A percentile compares a stretch with the other conserved stretches of the same genome.
Evolutionary conservation across 1,139 yeast species (phyloP).

Genomic region (Magnusiomyces magnusii): DNA sequence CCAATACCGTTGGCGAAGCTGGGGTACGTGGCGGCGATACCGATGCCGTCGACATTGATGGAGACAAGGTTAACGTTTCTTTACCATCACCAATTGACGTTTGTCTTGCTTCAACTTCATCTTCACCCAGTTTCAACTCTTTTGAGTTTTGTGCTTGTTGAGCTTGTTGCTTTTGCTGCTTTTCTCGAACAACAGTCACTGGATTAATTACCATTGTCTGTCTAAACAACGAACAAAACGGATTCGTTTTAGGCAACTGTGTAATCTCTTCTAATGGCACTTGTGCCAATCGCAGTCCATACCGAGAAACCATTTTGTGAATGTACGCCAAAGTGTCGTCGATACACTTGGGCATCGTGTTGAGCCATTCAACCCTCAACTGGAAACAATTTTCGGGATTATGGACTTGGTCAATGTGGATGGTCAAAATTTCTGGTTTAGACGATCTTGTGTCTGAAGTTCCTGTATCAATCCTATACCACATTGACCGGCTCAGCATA

Average conservation of each 20-base stretch:
- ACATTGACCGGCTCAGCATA: conserved; percentile 52
- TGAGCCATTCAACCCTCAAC: conserved; percentile 85
- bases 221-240: conserved; percentile 81
- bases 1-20: neutral
- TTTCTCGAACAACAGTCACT: neutral
- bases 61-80: too few relatives aligned
- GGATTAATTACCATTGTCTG: conserved; percentile 39
- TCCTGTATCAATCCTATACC: conserved; percentile 66
- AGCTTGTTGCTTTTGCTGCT: conserved; percentile 3
- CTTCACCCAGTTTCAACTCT: neutral
- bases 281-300: conserved; percentile 83
- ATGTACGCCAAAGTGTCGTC: conserved; percentile 82
- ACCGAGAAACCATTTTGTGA: conserved; percentile 76
- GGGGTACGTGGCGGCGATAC: neutral
- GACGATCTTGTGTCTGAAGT: conserved; percentile 44
- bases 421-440: conserved; percentile 69
- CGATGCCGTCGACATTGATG: neutral
- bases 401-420: conserved; percentile 87
- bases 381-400: conserved; percentile 96
- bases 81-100: neutral
- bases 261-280: conserved; percentile 88
- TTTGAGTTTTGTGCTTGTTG: neutral
- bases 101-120: neutral
- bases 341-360: conserved; percentile 78
- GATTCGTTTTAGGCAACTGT: conserved; percentile 65